These are phyloP conservation scores for Penstemon eatonii DNA, from an alignment of 257 asterid species.

Conservation along the genomic window DNA sequence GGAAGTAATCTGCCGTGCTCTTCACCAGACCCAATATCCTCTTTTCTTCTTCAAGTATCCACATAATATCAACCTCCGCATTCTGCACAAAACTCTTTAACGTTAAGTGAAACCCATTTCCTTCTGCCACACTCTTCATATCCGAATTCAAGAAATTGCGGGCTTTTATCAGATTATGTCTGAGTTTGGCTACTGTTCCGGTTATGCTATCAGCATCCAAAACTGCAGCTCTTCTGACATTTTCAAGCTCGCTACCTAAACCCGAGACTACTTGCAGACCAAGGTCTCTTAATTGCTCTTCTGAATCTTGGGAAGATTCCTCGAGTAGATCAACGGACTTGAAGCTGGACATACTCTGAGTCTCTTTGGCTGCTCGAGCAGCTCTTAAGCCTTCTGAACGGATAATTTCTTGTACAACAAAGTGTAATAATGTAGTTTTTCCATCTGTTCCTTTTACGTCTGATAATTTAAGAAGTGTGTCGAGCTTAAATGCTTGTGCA, in stretches of 20 bases:
- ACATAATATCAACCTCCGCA: slow-evolving; percentile 45
- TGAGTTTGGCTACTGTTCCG: slow-evolving; percentile 50
- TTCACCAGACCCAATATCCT: slow-evolving; percentile 49
- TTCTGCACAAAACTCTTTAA: slow-evolving; percentile 41
- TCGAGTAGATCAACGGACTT: slow-evolving; percentile 41
- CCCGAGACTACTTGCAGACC: slow-evolving; percentile 66
- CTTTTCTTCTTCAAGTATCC: slow-evolving; percentile 58
- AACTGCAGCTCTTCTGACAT: slow-evolving; percentile 59
- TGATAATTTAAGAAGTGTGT: slow-evolving; percentile 62
- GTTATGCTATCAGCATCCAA: slow-evolving; percentile 52
- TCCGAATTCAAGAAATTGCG: slow-evolving; percentile 38
- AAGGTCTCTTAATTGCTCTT: slow-evolving; percentile 45
- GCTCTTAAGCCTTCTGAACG: slow-evolving; percentile 69
- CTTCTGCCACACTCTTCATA: slow-evolving; percentile 36
- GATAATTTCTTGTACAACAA: slow-evolving; percentile 75
- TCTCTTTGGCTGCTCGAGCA: slow-evolving; percentile 45
- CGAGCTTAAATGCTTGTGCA: slow-evolving; percentile 71
- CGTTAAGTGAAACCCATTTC: slow-evolving; percentile 44
- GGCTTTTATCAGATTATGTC: slow-evolving; percentile 37
- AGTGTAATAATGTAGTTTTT: slow-evolving; percentile 70
- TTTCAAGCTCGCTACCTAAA: slow-evolving; percentile 50
- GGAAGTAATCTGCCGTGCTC: slow-evolving; percentile 68
- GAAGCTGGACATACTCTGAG: slow-evolving; percentile 59
- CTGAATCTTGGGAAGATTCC: slow-evolving; percentile 37
- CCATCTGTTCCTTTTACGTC: slow-evolving; percentile 72